Percentiles rank a stretch among this genome's conserved stretches.
phyloP scores from a whole-genome alignment of 2,329 filamentous ascomycete species.

The Neonectria sp. region DNA sequence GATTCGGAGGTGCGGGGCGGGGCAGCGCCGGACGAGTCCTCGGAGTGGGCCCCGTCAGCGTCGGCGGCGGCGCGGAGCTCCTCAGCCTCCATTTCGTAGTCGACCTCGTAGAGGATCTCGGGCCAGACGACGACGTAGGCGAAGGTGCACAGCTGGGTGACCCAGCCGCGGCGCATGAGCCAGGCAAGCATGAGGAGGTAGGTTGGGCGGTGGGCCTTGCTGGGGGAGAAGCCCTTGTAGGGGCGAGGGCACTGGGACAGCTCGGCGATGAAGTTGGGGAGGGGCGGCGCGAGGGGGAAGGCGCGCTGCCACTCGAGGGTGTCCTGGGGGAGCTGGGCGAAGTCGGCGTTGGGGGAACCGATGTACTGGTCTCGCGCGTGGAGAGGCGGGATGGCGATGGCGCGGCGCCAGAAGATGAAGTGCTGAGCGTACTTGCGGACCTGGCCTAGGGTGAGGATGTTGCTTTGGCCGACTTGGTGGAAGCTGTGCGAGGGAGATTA shows the following conservation, averaged over 20 bases:
- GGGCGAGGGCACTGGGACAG: constrained; percentile 85
- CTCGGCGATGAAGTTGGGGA: constrained; percentile 89
- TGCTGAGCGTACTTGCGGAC: constrained; percentile 92
- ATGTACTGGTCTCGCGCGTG: constrained; percentile 93
- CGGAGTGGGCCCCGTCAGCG: constrained; percentile 34
- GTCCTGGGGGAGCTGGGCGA: constrained; percentile 78
- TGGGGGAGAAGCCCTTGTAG: constrained; percentile 88
- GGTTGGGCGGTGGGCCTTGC: constrained; percentile 86
- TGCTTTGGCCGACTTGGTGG: constrained; percentile 78
- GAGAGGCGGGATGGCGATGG: constrained; percentile 90
- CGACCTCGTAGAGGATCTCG: constrained; percentile 86
- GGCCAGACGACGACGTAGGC: constrained; percentile 89
- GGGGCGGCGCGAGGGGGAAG: constrained; percentile 86
- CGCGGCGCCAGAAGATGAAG: constrained; percentile 95
- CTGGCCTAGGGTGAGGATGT: constrained; percentile 82
- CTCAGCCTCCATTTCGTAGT: constrained; percentile 78
- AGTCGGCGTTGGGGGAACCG: constrained; percentile 89
- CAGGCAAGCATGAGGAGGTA: constrained; percentile 95
- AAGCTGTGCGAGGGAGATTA: constrained; percentile 59
- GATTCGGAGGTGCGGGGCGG: constrained; percentile 47
- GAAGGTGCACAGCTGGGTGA: constrained; percentile 93
- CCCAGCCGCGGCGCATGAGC: constrained; percentile 93
- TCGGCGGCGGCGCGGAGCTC: constrained; percentile 64
- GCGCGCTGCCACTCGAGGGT: constrained; percentile 80
- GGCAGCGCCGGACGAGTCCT: constrained; percentile 38